Base-by-base conservation (phyloP, 2,329 filamentous ascomycete genomes). In the Graphium sp. region DNA sequence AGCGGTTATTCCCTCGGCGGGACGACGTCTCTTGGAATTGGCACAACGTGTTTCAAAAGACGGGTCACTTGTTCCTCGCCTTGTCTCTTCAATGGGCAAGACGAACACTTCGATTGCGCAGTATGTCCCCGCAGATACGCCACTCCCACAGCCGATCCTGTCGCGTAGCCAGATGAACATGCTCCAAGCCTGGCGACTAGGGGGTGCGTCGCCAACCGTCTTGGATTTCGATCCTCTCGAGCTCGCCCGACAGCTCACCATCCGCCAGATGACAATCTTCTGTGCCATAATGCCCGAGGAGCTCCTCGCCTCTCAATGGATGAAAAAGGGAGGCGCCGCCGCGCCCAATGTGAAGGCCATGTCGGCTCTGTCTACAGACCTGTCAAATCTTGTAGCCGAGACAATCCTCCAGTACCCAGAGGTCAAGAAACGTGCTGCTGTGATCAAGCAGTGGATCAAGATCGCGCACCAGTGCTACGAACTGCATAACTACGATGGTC, bases 401-500 rank as follows among this genome's bases (percentile, higher is more conserved):
- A 91, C 81, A 0, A 92, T 98, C 41, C 66, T 98, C 10, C 73
- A 81, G 32, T 67, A 83, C 32, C 67, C 80, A n/a, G 89, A 95
- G 47, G 74, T 78, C 16, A 95, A 95, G 66, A 92, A 87, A 58
- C 73, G 89, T 16, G 87, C 89, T 1, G 58, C 68, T 2, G 71
- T 84, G 29, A 89, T 98, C 56, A 95, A 98, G 58, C 85, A 95
- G 41, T 98, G 89, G 89, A 81, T 94, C 48, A 98, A 95, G 60
- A 74, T 95, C 40, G 83, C 82, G 1, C 67, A 78, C 41, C 81
- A 80, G 42, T 92, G 83, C 39, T 60, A 91, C 5, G 81, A 89
- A 43, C 65, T 95, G 16, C 78, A 89, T 56, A 98, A 98, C 55
- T 98, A 94, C 42, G 87, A 98, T 45, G 82, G 83, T 0, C 58